These are phyloP conservation scores for Globisporangium orthogonon DNA, from an alignment of 352 stramenopile species.

Conservation along the genomic window DNA sequence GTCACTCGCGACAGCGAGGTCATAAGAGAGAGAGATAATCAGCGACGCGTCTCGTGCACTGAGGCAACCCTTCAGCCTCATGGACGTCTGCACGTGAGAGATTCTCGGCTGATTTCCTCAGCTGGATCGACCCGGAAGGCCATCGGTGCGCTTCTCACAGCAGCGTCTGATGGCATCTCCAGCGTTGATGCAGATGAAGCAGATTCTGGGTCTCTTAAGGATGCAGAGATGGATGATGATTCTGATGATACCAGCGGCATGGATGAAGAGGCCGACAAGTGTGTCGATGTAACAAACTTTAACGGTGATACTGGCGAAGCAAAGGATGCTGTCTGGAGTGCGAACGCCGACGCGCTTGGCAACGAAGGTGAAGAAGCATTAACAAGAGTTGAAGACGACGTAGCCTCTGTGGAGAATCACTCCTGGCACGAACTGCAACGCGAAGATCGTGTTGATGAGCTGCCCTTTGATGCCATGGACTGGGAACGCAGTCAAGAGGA, in stretches of 20 bases:
- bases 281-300: background rate
- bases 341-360: background rate
- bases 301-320: background rate
- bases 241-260: background rate
- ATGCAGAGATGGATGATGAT: background rate
- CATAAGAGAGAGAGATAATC: background rate
- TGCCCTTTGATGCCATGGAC: background rate
- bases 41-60: slow-evolving; percentile 3
- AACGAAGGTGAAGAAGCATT: background rate
- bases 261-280: background rate
- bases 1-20: slow-evolving; percentile 1
- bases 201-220: background rate
- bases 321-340: background rate
- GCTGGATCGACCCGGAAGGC: slow-evolving; percentile 9
- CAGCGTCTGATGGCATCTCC: background rate
- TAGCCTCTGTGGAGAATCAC: background rate
- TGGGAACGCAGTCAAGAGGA: background rate
- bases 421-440: no score
- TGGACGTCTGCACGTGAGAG: background rate
- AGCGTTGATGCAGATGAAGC: background rate
- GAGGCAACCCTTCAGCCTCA: background rate
- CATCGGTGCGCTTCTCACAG: background rate
- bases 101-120: slow-evolving; percentile 8
- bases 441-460: background rate
- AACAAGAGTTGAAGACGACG: background rate